phyloP scores from a whole-genome alignment of 139 green algal genomes.

The Choricystis sp. region DNA sequence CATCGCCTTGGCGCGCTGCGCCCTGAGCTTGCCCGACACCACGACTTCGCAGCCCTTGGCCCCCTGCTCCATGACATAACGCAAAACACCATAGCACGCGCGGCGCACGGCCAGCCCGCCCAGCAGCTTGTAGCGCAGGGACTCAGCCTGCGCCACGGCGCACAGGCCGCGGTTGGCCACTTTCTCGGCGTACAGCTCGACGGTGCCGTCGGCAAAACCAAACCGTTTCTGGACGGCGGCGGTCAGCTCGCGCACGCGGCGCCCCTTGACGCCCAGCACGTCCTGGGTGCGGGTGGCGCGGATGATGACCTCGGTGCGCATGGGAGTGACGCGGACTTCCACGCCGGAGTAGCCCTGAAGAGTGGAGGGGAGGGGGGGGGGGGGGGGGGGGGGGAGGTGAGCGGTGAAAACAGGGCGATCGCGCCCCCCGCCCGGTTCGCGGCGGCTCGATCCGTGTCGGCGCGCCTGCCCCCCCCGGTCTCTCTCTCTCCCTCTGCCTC shows the following conservation, averaged over 20 bases:
- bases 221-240: conserved; percentile 98
- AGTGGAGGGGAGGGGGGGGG: conserved; percentile 2
- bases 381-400: neutral
- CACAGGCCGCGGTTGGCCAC: conserved; percentile 94
- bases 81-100: conserved; percentile 98
- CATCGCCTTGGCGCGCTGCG: conserved; percentile 96
- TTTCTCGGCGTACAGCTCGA: conserved; percentile 99
- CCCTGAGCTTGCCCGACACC: conserved; percentile 94
- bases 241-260: conserved; percentile 95
- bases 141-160: conserved; percentile 95
- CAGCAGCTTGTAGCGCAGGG: conserved; percentile 98
- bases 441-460: neutral
- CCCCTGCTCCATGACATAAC: conserved; percentile 98
- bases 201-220: conserved; percentile 82
- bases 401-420: neutral
- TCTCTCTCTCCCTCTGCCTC: neutral
- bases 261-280: conserved; percentile 97
- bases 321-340: conserved; percentile 92
- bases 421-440: conserved; percentile 12
- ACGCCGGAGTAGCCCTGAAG: conserved; percentile 88
- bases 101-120: conserved; percentile 90
- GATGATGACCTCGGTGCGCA: conserved; percentile 99
- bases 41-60: conserved; percentile 99
- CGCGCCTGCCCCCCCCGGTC: too few relatives aligned
- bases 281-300: conserved; percentile 93